A percentile compares a stretch with the other conserved stretches of the same genome.
Conservation (phyloP, 495 filamentous ascomycete genomes). For the Tuber brumale region DNA sequence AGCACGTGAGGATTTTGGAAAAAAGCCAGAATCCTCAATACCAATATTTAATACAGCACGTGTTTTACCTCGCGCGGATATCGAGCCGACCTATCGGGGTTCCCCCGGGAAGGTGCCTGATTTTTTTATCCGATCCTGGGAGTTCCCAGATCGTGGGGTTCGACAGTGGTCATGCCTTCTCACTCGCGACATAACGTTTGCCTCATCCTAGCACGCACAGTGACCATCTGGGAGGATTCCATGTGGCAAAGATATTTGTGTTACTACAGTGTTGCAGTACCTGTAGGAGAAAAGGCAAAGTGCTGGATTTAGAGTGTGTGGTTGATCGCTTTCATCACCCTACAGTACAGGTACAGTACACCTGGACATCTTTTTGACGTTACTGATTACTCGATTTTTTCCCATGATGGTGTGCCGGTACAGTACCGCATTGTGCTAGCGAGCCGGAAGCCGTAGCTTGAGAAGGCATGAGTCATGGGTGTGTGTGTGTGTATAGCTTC, state of each 20-base stretch:
- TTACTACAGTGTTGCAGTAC: not conserved
- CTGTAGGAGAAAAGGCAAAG: not conserved
- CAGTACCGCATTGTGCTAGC: not conserved
- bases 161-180: not conserved
- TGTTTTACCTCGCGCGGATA: not conserved
- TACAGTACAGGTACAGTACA: not conserved
- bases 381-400: not conserved
- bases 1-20: not conserved
- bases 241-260: not conserved
- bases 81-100: not conserved
- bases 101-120: not conserved
- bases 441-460: not conserved
- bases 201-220: not conserved
- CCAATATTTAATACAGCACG: not conserved
- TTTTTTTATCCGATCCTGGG: not conserved
- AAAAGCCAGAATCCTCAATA: not conserved
- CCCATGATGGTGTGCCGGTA: not conserved
- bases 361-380: not conserved
- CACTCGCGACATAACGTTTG: not conserved
- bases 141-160: not conserved
- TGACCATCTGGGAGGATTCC: not conserved
- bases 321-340: not conserved
- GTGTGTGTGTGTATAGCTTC: not conserved
- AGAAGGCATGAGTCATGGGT: not conserved
- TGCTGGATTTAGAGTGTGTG: not conserved